Evolutionary conservation across 345 rosid species (phyloP), one percentile per base, ranked within the genome.

Genomic region (Arabis hirsuta): DNA sequence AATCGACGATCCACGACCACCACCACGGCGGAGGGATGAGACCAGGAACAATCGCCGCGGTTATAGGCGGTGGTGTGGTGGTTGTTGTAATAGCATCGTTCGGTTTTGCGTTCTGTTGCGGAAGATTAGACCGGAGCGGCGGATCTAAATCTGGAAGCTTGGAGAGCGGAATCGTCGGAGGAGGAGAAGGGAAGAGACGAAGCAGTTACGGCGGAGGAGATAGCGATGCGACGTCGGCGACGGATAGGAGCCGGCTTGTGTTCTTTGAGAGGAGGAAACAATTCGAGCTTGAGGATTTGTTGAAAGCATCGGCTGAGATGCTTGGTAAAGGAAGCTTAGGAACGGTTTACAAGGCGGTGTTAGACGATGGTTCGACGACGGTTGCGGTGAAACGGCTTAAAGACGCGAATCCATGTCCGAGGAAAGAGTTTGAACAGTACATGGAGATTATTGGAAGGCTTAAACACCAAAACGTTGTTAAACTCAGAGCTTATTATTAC

Each of bases 281-380:
- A 80, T 93, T 93, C 62, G 97, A 90, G 78, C 82, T 94, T 9
- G 97, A 90, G 71, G 97, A 94, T 59, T 78, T 94, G 80, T 59
- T 94, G 76, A 80, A 85, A 19, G 98, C 98, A 0, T 94, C 98
- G 57, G 98, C 98, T 8, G 98, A 94, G 82, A 89, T 94, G 97
- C 84, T 94, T 8, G 98, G 98, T 26, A 94, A 94, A 74, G 98
- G 98, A 1, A 91, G 90, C 39, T 76, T 94, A 38, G 97, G 97
- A 34, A 94, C 97, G 2, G 96, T 89, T 19, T 94, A 94, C 68
- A 94, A 84, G 70, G 98, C 98, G 20, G 97, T 82, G 78, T 89
- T 94, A 0, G 98, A 91, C 34, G 92, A 86, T 11, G 90, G 85
- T 5, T 86, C 96, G 0, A 54, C 82, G 29, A 78, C 84, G 3